A percentile compares a stretch with the other conserved stretches of the same genome.
Conservation (phyloP, 352 stramenopile genomes). For the Aphanomyces astaci region DNA sequence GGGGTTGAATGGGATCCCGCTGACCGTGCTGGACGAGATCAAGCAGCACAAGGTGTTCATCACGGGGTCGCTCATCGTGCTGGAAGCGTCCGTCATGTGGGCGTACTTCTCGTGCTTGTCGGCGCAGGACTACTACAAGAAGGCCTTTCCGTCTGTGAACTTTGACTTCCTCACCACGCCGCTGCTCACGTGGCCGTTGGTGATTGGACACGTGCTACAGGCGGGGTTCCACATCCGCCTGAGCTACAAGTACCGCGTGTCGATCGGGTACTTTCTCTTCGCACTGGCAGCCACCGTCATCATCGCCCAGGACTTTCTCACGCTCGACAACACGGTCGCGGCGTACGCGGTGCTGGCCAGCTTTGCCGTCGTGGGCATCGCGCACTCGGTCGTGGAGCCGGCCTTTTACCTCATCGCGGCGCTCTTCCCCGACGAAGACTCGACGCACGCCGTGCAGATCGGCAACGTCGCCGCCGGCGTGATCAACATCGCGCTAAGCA, state of each 20-base stretch:
- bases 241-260: conserved; percentile 36
- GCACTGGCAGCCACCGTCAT: conserved; percentile 41
- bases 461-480: conserved; percentile 45
- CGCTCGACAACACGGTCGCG: conserved; percentile 24
- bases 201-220: conserved; percentile 42
- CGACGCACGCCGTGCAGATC: conserved; percentile 58
- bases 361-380: conserved; percentile 43
- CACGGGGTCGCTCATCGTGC: conserved; percentile 56
- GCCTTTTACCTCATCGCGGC: conserved; percentile 57
- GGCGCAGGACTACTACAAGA: conserved; percentile 52
- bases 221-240: conserved; percentile 37
- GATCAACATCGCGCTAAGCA: conserved; percentile 47
- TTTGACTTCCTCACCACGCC: conserved; percentile 67
- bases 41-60: conserved; percentile 42
- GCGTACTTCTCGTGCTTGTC: conserved; percentile 69
- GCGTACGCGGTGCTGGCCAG: conserved; percentile 47
- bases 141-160: conserved; percentile 43
- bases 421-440: conserved; percentile 51
- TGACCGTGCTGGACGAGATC: conserved; percentile 58
- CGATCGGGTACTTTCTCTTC: conserved; percentile 48
- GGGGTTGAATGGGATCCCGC: conserved; percentile 26
- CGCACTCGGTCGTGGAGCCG: conserved; percentile 48
- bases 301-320: conserved; percentile 31
- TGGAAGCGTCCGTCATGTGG: conserved; percentile 67
- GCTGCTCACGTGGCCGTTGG: conserved; percentile 49